A percentile compares a stretch with the other conserved stretches of the same genome.
phyloP scores from a whole-genome alignment of 306 rosid species.

The Corylus heterophylla region DNA sequence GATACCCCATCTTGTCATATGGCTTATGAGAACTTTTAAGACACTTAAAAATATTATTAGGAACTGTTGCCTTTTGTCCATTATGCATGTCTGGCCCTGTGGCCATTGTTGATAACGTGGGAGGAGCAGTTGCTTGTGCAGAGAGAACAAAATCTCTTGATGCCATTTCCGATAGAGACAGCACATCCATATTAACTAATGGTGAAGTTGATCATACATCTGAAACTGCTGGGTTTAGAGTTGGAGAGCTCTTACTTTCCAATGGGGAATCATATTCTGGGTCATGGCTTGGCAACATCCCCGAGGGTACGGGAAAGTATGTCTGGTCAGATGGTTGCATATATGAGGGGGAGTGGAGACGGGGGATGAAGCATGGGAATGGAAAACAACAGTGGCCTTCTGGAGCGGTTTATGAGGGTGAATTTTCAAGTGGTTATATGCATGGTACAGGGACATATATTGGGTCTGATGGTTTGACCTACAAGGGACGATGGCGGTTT shows the following conservation, averaged over 20 bases:
- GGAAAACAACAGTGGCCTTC: constrained; percentile 77
- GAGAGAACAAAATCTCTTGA: constrained; percentile 88
- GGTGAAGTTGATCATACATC: constrained; percentile 53
- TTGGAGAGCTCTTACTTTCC: constrained; percentile 62
- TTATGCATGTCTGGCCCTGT: constrained; percentile 99
- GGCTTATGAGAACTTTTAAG: constrained; percentile 39
- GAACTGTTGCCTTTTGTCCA: constrained; percentile 48
- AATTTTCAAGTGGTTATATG: constrained; percentile 87
- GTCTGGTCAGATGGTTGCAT: constrained; percentile 87
- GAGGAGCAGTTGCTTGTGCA: constrained; percentile 51
- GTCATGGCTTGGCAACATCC: constrained; percentile 70
- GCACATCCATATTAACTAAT: constrained; percentile 38
- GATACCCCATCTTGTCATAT: constrained; percentile 40
- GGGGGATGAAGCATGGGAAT: constrained; percentile 87
- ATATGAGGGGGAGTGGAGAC: constrained; percentile 95
- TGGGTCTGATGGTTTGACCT: constrained; percentile 56
- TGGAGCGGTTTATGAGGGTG: constrained; percentile 80
- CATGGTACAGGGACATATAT: constrained; percentile 79
- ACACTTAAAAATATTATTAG: constrained; percentile 41
- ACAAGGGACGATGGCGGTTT: constrained; percentile 92
- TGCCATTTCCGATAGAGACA: constrained; percentile 43
- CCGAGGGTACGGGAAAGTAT: constrained; percentile 85
- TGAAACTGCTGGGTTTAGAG: constrained; percentile 69
- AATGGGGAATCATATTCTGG: constrained; percentile 81
- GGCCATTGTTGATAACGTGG: constrained; percentile 65